A percentile compares a stretch with the other conserved stretches of the same genome.
These are phyloP conservation scores for Xylaria hypoxylon DNA, from an alignment of 2,329 filamentous ascomycete genomes.

Conservation along the genomic window DNA sequence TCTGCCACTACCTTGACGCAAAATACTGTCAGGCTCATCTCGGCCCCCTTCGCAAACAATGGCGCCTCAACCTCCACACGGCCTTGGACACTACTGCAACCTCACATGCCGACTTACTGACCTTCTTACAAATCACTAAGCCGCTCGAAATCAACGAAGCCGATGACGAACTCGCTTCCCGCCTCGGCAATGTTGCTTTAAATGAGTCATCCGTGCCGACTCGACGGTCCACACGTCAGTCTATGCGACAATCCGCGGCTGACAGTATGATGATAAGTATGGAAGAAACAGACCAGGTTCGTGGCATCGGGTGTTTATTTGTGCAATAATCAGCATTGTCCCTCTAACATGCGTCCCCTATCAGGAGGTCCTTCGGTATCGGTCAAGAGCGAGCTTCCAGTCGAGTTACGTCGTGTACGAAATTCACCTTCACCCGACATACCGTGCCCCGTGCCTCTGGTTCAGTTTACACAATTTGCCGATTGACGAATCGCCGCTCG, in stretches of 20 bases:
- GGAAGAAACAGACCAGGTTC: slow-evolving; percentile 65
- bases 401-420: slow-evolving; percentile 73
- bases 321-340: slow-evolving; percentile 3
- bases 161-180: slow-evolving; percentile 60
- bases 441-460: slow-evolving; percentile 80
- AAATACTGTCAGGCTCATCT: slow-evolving; percentile 69
- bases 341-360: slow-evolving; percentile 21
- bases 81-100: slow-evolving; percentile 61
- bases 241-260: slow-evolving; percentile 38
- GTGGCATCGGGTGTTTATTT: slow-evolving; percentile 18
- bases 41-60: slow-evolving; percentile 64
- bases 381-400: slow-evolving; percentile 46
- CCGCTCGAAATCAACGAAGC: slow-evolving; percentile 61
- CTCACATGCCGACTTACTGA: slow-evolving; percentile 56
- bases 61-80: slow-evolving; percentile 66
- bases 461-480: slow-evolving; percentile 73
- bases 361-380: slow-evolving; percentile 56
- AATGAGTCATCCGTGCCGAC: slow-evolving; percentile 32
- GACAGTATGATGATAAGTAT: slow-evolving; percentile 63
- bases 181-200: slow-evolving; percentile 61
- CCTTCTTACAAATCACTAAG: slow-evolving; percentile 68
- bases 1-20: slow-evolving; percentile 71
- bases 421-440: slow-evolving; percentile 79
- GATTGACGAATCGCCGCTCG: slow-evolving; percentile 66
- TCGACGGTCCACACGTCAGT: slow-evolving; percentile 15